A percentile compares a stretch with the other conserved stretches of the same genome.
These are phyloP conservation scores for Macrolepiota dolichaula DNA, from an alignment of 768 basidiomycete species.

Conservation along the genomic window DNA sequence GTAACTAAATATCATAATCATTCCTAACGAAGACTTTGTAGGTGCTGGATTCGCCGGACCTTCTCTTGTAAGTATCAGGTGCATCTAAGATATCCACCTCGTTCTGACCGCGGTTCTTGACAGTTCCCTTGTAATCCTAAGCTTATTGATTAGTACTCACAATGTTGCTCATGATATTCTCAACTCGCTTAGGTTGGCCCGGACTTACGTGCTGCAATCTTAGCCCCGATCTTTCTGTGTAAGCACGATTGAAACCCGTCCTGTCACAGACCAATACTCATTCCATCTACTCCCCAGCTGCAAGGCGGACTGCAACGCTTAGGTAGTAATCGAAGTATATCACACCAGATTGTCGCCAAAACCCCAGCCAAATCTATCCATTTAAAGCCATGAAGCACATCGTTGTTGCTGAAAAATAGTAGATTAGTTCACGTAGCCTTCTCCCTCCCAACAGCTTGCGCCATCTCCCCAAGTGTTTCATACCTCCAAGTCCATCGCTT, in stretches of 20 bases:
- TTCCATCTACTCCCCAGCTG: neutral
- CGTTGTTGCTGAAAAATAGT: neutral
- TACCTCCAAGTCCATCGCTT: slow-evolving; percentile 50
- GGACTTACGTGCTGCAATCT: slow-evolving; percentile 22
- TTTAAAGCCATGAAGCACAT: too few species aligned
- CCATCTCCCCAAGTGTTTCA: slow-evolving; percentile 57
- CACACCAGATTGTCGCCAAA: too few species aligned
- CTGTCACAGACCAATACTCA: neutral
- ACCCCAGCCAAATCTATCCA: too few species aligned
- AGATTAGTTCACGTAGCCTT: neutral
- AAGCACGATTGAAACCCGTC: neutral
- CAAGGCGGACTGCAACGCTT: neutral
- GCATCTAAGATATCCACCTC: too few species aligned
- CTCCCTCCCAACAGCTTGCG: slow-evolving; percentile 51
- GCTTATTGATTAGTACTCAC: neutral
- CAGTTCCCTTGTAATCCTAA: slow-evolving; percentile 9
- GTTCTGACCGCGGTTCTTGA: neutral
- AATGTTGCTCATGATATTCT: neutral
- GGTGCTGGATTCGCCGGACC: slow-evolving; percentile 16
- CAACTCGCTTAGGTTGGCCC: slow-evolving; percentile 15
- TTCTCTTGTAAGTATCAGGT: slow-evolving; percentile 8
- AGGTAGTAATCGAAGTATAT: neutral
- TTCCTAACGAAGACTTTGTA: neutral
- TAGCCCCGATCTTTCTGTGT: slow-evolving; percentile 19
- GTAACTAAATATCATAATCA: neutral